Evolutionary conservation across 2,329 filamentous ascomycete genomes (phyloP).

Genomic region (Paecilomyces variotii): DNA sequence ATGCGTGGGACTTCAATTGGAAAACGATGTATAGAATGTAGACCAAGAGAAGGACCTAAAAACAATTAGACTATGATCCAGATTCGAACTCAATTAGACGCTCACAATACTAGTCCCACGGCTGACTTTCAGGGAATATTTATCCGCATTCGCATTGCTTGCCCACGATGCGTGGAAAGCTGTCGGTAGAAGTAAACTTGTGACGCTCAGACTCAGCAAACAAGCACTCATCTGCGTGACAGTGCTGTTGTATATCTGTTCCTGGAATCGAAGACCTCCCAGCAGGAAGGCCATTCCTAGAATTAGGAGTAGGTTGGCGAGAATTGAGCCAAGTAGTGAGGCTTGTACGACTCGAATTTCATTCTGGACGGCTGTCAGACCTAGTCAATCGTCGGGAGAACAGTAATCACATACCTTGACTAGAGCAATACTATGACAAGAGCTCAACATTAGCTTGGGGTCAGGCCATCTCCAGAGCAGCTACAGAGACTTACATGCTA

Average conservation of each 20-base stretch:
- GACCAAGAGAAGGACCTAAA: constrained; percentile 65
- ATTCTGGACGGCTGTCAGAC: constrained; percentile 38
- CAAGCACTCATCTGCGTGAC: constrained; percentile 96
- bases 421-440: constrained; percentile 58
- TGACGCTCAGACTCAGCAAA: constrained; percentile 80
- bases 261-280: constrained; percentile 76
- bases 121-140: constrained; percentile 71
- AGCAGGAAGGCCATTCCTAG: constrained; percentile 86
- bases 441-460: not conserved
- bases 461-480: not conserved
- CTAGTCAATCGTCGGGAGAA: not conserved
- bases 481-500: constrained; percentile 46
- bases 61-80: constrained; percentile 2
- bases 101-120: constrained; percentile 78
- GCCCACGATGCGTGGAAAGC: constrained; percentile 86
- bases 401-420: constrained; percentile 47
- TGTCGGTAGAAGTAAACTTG: constrained; percentile 79
- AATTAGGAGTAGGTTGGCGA: constrained; percentile 81
- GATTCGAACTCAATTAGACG: constrained; percentile 9
- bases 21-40: constrained; percentile 81
- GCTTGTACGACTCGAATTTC: constrained; percentile 90
- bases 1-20: constrained; percentile 84
- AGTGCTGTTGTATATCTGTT: constrained; percentile 94
- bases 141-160: constrained; percentile 54
- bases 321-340: constrained; percentile 78